A percentile compares a stretch with the other conserved stretches of the same genome.
phyloP scores from a whole-genome alignment of 805 yeast genomes.

The Ogataea trehaloabstinens region DNA sequence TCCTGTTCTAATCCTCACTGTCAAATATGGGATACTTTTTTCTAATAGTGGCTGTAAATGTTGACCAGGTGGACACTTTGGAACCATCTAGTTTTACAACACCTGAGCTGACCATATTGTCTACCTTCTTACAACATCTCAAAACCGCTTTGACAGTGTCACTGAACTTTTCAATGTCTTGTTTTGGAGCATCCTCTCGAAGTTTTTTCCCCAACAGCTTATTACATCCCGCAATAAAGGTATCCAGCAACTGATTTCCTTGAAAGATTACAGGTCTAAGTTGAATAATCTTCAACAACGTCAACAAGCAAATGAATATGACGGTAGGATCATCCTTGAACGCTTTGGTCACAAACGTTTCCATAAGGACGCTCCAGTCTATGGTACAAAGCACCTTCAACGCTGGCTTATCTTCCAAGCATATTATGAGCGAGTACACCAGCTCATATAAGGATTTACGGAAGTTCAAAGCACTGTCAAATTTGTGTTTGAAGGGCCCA shows the following conservation, averaged over 20 bases:
- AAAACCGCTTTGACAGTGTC: constrained; percentile 37
- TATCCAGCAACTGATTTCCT: constrained; percentile 19
- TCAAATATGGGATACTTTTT: constrained; percentile 23
- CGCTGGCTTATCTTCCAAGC: constrained; percentile 29
- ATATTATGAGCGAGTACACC: constrained; percentile 49
- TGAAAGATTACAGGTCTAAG: constrained; percentile 26
- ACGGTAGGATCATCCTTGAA: constrained; percentile 62
- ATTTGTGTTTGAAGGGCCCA: constrained; percentile 84
- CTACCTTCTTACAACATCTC: constrained; percentile 29
- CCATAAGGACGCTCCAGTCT: constrained; percentile 31
- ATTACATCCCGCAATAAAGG: constrained; percentile 36
- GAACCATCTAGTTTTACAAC: constrained; percentile 19
- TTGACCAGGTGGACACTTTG: constrained; percentile 22
- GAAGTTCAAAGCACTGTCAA: constrained; percentile 73
- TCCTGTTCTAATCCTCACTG: constrained; percentile 19
- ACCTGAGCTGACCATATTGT: constrained; percentile 19
- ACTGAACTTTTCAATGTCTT: constrained; percentile 57
- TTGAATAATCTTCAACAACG: constrained; percentile 38
- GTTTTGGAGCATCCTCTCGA: constrained; percentile 63
- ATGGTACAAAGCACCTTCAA: constrained; percentile 18
- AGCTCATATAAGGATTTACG: constrained; percentile 72
- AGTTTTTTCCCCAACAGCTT: constrained; percentile 47
- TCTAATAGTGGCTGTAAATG: constrained; percentile 16
- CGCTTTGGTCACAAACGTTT: constrained; percentile 45
- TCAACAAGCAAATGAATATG: constrained; percentile 50